These are phyloP conservation scores for Ascochyta koolunga DNA, from an alignment of 2,329 filamentous ascomycete genomes.

Conservation along the genomic window DNA sequence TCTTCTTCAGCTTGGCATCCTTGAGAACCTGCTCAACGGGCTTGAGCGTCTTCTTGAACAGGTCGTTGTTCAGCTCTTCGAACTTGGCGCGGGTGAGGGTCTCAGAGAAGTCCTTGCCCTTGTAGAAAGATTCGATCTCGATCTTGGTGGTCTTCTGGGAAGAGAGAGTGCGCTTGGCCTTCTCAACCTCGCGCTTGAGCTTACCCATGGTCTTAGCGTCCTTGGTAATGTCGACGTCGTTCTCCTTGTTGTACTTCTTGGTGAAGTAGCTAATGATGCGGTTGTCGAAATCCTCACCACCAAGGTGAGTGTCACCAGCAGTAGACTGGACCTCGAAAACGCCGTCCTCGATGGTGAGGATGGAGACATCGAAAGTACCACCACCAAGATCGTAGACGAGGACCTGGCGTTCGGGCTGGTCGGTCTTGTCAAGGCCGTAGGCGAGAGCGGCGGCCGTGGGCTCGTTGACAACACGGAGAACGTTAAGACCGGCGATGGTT, in stretches of 20 bases:
- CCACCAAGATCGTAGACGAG: constrained; percentile 52
- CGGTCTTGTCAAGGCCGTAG: constrained; percentile 71
- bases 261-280: constrained; percentile 94
- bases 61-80: constrained; percentile 97
- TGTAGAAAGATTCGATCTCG: constrained; percentile 96
- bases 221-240: constrained; percentile 89
- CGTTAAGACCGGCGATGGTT: constrained; percentile 88
- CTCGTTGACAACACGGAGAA: constrained; percentile 96
- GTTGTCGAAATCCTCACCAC: constrained; percentile 99
- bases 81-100: constrained; percentile 98
- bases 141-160: constrained; percentile 92
- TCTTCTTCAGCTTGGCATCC: constrained; percentile 97
- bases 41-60: constrained; percentile 99
- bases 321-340: constrained; percentile 95
- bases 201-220: constrained; percentile 98
- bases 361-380: constrained; percentile 59
- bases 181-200: constrained; percentile 98
- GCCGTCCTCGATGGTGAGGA: constrained; percentile 86
- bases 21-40: constrained; percentile 98
- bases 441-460: constrained; percentile 94
- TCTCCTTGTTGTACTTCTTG: constrained; percentile 99
- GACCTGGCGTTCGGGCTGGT: constrained; percentile 48
- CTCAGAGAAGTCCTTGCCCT: constrained; percentile 98
- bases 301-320: constrained; percentile 94
- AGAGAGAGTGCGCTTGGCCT: constrained; percentile 96